Evolutionary conservation across 2,329 filamentous ascomycete species (phyloP).

Genomic region (Blastomyces parvus): DNA sequence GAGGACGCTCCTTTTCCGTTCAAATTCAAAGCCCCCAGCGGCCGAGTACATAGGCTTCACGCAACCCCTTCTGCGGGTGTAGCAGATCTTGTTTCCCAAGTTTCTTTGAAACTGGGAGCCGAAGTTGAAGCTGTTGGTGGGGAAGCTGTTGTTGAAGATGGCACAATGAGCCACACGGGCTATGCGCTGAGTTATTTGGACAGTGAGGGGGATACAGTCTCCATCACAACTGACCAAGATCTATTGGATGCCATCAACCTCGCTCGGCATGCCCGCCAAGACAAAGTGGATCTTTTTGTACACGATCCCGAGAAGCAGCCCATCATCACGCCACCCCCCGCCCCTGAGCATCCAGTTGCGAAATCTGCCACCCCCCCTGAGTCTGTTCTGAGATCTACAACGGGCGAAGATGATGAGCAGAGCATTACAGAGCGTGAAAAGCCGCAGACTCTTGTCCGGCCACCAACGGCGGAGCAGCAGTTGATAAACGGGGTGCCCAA

Average conservation of each 20-base stretch:
- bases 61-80: constrained; percentile 73
- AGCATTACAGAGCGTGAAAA: constrained; percentile 25
- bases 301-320: constrained; percentile 89
- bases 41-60: constrained; percentile 86
- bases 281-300: constrained; percentile 96
- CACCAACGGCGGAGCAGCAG: constrained; percentile 51
- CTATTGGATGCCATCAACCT: constrained; percentile 81
- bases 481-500: constrained; percentile 88
- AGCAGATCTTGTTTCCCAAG: constrained; percentile 63
- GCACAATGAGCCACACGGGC: constrained; percentile 63
- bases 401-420: constrained; percentile 48
- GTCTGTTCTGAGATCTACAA: constrained; percentile 39
- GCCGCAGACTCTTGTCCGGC: constrained; percentile 38
- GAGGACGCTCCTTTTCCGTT: constrained; percentile 82
- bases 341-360: constrained; percentile 45
- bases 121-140: constrained; percentile 82
- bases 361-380: constrained; percentile 46
- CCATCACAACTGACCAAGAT: constrained; percentile 92
- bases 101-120: constrained; percentile 72
- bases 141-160: constrained; percentile 65
- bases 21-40: constrained; percentile 97
- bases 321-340: constrained; percentile 34
- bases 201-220: constrained; percentile 92
- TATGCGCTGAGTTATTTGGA: constrained; percentile 94
- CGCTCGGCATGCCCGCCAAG: constrained; percentile 63